These are phyloP conservation scores for Exserohilum rostratum DNA, from an alignment of 2,329 filamentous ascomycete species.

Conservation along the genomic window DNA sequence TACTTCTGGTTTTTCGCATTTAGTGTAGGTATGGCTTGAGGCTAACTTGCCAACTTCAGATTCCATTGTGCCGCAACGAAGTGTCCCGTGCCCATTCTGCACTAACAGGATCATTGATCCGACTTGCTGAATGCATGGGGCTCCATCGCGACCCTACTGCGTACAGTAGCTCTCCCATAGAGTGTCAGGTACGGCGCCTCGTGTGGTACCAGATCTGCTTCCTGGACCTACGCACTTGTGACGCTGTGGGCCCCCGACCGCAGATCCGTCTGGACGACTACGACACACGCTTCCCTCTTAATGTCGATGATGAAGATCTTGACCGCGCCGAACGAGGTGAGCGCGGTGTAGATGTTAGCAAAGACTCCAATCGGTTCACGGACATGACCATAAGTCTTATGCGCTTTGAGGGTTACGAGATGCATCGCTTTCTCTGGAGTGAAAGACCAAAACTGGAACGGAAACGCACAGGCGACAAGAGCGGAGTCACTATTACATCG, in stretches of 20 bases:
- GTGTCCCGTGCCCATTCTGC: slow-evolving; percentile 76
- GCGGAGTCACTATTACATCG: slow-evolving; percentile 57
- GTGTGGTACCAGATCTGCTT: slow-evolving; percentile 82
- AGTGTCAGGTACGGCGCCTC: slow-evolving; percentile 73
- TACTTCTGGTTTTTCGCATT: background rate
- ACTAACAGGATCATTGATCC: slow-evolving; percentile 72
- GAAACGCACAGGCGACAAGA: slow-evolving; percentile 27
- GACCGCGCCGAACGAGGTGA: slow-evolving; percentile 35
- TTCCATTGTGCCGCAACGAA: slow-evolving; percentile 73
- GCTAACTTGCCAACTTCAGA: slow-evolving; percentile 50
- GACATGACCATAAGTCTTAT: slow-evolving; percentile 71
- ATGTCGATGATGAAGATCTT: slow-evolving; percentile 72
- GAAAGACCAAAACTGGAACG: slow-evolving; percentile 70
- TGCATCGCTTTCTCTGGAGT: slow-evolving; percentile 73
- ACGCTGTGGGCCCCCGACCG: slow-evolving; percentile 74
- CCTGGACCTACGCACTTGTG: slow-evolving; percentile 75
- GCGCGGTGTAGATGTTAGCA: slow-evolving; percentile 47
- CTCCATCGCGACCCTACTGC: slow-evolving; percentile 72
- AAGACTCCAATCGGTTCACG: slow-evolving; percentile 65
- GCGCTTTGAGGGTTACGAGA: slow-evolving; percentile 74
- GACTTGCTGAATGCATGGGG: slow-evolving; percentile 79
- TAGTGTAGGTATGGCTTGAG: background rate
- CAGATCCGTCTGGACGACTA: slow-evolving; percentile 76
- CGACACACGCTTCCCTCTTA: slow-evolving; percentile 73
- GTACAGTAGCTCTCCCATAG: slow-evolving; percentile 69